These are phyloP conservation scores for Endoconidiophora polonica DNA, from an alignment of 2,329 filamentous ascomycete genomes.

Conservation along the genomic window DNA sequence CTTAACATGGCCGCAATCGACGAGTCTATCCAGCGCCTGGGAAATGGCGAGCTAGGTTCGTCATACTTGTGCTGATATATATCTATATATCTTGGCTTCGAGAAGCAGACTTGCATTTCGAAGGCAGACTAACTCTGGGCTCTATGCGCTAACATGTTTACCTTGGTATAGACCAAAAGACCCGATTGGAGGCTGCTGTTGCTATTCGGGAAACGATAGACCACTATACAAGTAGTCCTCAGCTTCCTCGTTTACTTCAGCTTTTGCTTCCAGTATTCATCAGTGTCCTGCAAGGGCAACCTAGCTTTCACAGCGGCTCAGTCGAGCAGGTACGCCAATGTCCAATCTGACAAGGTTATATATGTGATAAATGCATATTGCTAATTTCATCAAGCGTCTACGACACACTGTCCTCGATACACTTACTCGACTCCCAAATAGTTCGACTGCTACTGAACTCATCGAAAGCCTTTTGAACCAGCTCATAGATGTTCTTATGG, in stretches of 20 bases:
- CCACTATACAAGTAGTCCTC: slow-evolving; percentile 60
- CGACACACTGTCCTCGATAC: slow-evolving; percentile 91
- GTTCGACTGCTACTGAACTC: slow-evolving; percentile 55
- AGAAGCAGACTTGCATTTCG: too few relatives aligned
- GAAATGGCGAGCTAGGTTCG: slow-evolving; percentile 38
- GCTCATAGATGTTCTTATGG: slow-evolving; percentile 80
- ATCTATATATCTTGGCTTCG: too few relatives aligned
- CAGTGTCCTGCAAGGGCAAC: slow-evolving; percentile 65
- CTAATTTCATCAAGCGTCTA: slow-evolving; percentile 43
- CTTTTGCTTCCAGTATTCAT: slow-evolving; percentile 83
- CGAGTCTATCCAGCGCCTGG: slow-evolving; percentile 44
- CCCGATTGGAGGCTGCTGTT: slow-evolving; percentile 66
- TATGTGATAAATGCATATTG: neutral
- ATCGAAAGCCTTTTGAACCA: slow-evolving; percentile 81
- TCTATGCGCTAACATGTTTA: too few relatives aligned
- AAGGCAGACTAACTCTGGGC: too few relatives aligned
- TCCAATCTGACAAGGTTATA: neutral
- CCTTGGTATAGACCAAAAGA: slow-evolving; percentile 29
- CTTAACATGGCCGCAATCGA: slow-evolving; percentile 32
- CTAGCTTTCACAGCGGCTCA: slow-evolving; percentile 81
- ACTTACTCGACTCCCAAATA: slow-evolving; percentile 63
- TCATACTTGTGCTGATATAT: slow-evolving; percentile 2
- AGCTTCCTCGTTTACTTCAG: slow-evolving; percentile 67
- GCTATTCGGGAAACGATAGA: slow-evolving; percentile 86
- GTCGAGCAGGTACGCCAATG: slow-evolving; percentile 56